Conservation (phyloP, 179 eudicot species). For the Beta corolliflora region DNA sequence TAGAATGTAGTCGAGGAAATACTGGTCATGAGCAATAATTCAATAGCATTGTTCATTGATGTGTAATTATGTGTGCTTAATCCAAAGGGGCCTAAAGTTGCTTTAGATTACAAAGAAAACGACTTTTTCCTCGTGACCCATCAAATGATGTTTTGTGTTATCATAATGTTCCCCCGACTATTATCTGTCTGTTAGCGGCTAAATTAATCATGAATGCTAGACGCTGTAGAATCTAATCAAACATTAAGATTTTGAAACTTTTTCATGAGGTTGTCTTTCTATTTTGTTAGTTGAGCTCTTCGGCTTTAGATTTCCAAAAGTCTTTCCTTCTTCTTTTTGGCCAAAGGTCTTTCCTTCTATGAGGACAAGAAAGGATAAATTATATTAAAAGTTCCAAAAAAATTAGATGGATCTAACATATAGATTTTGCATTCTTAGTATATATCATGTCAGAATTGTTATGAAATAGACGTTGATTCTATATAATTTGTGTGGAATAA, state of each 20-base stretch:
- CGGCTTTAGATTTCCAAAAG: too few species aligned
- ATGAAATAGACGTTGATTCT: too few species aligned
- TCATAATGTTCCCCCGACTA: conserved; percentile 27
- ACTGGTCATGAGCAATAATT: conserved; percentile 14
- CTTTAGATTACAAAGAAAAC: conserved; percentile 6
- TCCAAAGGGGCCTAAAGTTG: conserved; percentile 18
- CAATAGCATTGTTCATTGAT: not conserved
- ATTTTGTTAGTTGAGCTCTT: too few species aligned
- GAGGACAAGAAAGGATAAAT: too few species aligned
- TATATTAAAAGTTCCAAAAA: too few species aligned
- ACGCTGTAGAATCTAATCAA: not conserved
- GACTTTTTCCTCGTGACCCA: conserved; percentile 16
- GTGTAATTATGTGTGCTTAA: conserved; percentile 9
- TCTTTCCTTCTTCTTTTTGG: too few species aligned
- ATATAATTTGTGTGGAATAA: too few species aligned
- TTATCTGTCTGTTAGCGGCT: not conserved
- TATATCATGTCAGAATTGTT: too few species aligned
- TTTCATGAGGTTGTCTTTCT: too few species aligned
- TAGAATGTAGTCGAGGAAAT: not conserved
- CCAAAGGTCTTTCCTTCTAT: too few species aligned
- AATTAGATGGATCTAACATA: too few species aligned
- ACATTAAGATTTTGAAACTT: not conserved
- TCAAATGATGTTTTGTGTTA: conserved; percentile 11
- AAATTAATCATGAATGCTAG: not conserved
- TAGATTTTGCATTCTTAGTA: too few species aligned